A percentile compares a stretch with the other conserved stretches of the same genome.
These are phyloP conservation scores for Debaryomyces tyrocola DNA, from an alignment of 805 yeast genomes.

Conservation along the genomic window DNA sequence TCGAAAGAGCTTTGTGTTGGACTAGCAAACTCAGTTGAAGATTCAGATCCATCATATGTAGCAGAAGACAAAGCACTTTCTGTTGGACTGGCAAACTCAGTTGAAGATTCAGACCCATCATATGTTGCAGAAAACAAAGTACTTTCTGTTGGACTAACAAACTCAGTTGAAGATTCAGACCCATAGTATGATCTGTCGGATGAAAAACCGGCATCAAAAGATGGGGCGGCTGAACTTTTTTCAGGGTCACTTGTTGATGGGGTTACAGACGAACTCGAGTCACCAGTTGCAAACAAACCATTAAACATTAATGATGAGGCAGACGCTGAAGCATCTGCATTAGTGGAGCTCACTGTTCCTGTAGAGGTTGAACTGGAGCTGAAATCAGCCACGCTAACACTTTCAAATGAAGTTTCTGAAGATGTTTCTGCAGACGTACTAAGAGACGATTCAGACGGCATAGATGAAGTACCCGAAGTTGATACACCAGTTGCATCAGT, in stretches of 20 bases:
- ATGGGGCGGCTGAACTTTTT: neutral
- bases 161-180: neutral
- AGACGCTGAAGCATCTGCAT: neutral
- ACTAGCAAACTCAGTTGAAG: slow-evolving; percentile 1
- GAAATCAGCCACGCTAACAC: neutral
- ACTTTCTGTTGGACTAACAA: slow-evolving; percentile 1
- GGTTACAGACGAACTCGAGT: neutral
- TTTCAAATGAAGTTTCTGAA: neutral
- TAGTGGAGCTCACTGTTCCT: neutral
- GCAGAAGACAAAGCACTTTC: slow-evolving; percentile 4
- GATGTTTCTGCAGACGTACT: neutral
- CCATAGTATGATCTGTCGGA: neutral
- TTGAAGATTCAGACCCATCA: neutral
- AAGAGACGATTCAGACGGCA: neutral
- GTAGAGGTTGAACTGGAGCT: neutral
- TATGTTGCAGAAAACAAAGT: neutral
- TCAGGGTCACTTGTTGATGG: neutral
- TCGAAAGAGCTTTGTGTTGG: no score
- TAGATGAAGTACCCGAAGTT: neutral
- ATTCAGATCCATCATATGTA: slow-evolving; percentile 3
- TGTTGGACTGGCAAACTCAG: neutral
- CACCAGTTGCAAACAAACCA: neutral
- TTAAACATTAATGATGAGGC: neutral
- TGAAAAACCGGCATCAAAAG: neutral
- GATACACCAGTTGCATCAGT: neutral